phyloP scores from a whole-genome alignment of 805 yeast genomes.

The Kuraishia capsulata region DNA sequence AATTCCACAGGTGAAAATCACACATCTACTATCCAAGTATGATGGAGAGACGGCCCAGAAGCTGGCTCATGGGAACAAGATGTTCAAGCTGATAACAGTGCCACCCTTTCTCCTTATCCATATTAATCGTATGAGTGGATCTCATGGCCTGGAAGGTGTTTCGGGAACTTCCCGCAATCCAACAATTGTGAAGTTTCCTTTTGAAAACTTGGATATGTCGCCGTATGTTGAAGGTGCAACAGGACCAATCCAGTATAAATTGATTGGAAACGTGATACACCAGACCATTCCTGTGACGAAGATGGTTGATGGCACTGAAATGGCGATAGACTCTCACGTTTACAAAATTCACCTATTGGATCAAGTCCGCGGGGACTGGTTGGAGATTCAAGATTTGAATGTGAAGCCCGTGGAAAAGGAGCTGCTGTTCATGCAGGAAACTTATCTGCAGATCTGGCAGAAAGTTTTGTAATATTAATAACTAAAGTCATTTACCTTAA shows the following conservation, averaged over 20 bases:
- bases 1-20: conserved; percentile 43
- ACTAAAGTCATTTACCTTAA: too few species aligned
- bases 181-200: conserved; percentile 55
- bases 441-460: conserved; percentile 64
- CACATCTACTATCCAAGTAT: conserved; percentile 30
- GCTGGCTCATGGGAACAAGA: conserved; percentile 11
- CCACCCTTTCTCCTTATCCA: conserved; percentile 52
- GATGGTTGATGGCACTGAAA: not conserved
- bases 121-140: conserved; percentile 38
- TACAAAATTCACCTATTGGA: conserved; percentile 45
- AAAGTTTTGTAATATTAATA: too few species aligned
- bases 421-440: conserved; percentile 51
- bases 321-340: conserved; percentile 9
- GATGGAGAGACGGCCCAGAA: not conserved
- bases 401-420: conserved; percentile 42
- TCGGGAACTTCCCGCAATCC: conserved; percentile 38
- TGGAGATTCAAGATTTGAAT: conserved; percentile 43
- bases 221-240: conserved; percentile 15
- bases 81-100: conserved; percentile 27
- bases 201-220: conserved; percentile 24
- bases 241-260: conserved; percentile 25
- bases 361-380: conserved; percentile 38
- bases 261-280: conserved; percentile 40
- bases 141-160: conserved; percentile 15
- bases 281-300: conserved; percentile 15